Base-by-base conservation (phyloP, 176 grass and related monocot genomes). In the Bolboschoenus planiculmis region DNA sequence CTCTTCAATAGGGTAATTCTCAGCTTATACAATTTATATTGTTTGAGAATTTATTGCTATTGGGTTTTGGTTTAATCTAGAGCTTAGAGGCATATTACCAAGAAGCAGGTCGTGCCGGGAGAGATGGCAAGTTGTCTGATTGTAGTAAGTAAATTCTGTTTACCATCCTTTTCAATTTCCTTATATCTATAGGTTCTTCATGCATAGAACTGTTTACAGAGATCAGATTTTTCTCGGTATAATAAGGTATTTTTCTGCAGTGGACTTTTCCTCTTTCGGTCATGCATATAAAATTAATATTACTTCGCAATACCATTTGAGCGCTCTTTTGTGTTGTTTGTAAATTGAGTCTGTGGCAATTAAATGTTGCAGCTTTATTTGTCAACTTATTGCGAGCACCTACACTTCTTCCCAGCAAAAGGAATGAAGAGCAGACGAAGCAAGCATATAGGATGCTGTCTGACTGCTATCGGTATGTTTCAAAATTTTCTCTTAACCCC, bases 1-100 rank as follows among this genome's bases (percentile, higher is more conserved):
- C 42, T 70, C 18, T 74, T 21, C 4, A 75, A 15, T 7, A 15
- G 40, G 11, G 23, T 13, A 50, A 18, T 78, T 34, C 50, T 84
- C 42, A 62, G 54, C 5, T 30, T 56, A 33, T 42, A 47, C n/a
- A 40, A 78, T 47, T 65, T 50, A 40, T 81, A 51, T 62, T 86
- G 5, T 74, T 23, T 93, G 68, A 89, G 23, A 80, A 62, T 47
- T 76, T 81, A 44, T 60, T 66, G 59, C 27, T 84, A 34, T 27
- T 14, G 56, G 62, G 24, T 86, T 31, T 76, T 86, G 65, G 67
- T 82, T 86, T 83, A 39, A 42, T 89, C 8, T 87, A 97, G 95
- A 98, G 92, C 89, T 88, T 98, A 88, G 95, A 97, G 89, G 95
- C 95, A 73, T 97, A 97, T 90, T 97, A 93, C 85, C 95, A 97